Conservation (phyloP, 2,329 filamentous ascomycete species). For the Rhynchosporium graminicola region DNA sequence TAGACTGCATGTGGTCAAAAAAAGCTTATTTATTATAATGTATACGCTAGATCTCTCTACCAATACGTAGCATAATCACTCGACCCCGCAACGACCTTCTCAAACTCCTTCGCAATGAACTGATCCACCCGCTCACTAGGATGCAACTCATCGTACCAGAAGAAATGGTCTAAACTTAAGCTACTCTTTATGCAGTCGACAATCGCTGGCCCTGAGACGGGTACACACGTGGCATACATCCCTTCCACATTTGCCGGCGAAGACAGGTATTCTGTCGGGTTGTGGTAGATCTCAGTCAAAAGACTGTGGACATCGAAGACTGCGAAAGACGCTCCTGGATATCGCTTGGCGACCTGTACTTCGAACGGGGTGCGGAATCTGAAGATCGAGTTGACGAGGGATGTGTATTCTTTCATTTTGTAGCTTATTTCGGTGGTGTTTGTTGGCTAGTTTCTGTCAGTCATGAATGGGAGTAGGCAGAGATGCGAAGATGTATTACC, state of each 20-base stretch:
- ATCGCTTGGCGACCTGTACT: slow-evolving; percentile 47
- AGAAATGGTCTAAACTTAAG: slow-evolving; percentile 56
- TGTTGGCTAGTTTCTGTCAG: slow-evolving; percentile 46
- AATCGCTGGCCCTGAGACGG: slow-evolving; percentile 31
- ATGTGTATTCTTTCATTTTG: slow-evolving; percentile 54
- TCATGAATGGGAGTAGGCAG: slow-evolving; percentile 17
- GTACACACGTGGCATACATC: slow-evolving; percentile 55
- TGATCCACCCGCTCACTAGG: slow-evolving; percentile 64
- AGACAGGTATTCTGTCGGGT: slow-evolving; percentile 62
- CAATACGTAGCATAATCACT: slow-evolving; percentile 41
- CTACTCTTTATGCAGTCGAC: slow-evolving; percentile 40
- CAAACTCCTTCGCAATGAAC: slow-evolving; percentile 57
- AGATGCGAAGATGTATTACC: slow-evolving; percentile 20
- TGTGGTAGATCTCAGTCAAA: slow-evolving; percentile 63
- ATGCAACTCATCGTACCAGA: slow-evolving; percentile 77
- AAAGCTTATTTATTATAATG: no score
- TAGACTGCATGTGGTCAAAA: no score
- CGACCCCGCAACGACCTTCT: slow-evolving; percentile 53
- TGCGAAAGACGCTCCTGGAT: slow-evolving; percentile 61
- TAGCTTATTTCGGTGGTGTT: slow-evolving; percentile 50
- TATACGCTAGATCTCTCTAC: slow-evolving; percentile 18
- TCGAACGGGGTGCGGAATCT: slow-evolving; percentile 53
- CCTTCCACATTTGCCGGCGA: slow-evolving; percentile 63
- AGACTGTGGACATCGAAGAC: slow-evolving; percentile 68
- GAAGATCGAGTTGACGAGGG: slow-evolving; percentile 51